Evolutionary conservation across 495 filamentous ascomycete species (phyloP), one percentile per base, ranked within the genome.

Genomic region (Hypoxylon lienhwacheense): DNA sequence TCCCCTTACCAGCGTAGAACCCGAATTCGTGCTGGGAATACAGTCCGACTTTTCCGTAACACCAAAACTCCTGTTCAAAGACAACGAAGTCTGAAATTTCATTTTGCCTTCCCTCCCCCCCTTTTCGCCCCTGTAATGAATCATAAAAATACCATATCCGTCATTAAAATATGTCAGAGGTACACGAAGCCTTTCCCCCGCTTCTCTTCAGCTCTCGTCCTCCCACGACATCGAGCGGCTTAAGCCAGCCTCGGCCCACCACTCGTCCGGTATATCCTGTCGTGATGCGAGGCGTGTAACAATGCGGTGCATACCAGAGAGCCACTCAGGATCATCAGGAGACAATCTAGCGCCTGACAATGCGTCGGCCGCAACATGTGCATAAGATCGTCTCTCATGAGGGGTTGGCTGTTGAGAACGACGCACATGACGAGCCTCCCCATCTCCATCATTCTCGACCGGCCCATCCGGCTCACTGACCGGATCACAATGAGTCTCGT

Each of bases 191-290:
- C n/a, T n/a, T n/a, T n/a, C n/a, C n/a, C n/a, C n/a, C n/a, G n/a
- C n/a, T 3, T 31, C 28, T 11, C 12, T 31, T n/a, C 28, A 20
- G 2, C 5, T 21, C 15, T 14, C 29, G 17, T n/a, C 61, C 24
- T 75, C 75, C 15, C 72, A 73, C n/a, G 73, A 70, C 56, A 80
- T 68, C 10, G 77, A 83, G 56, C 83, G 80, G 51, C 76, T 81
- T 39, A 91, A 74, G 3, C 87, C 88, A 49, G 81, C 85, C 54
- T 81, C 79, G 37, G 79, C 80, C 88, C 88, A 92, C 83, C 84
- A 89, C 40, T 85, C 80, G 37, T 90, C 87, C 0, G 86, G 85
- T 52, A 90, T 83, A 60, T 90, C 85, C 58, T 85, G 78, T 6
- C 86, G 73, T 7, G 81, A 74, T 37, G 82, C 80, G 53, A 91